Percentiles rank a stretch among this genome's conserved stretches.
Conservation (phyloP, 106 monocot species). For the Phalaenopsis aphrodite region DNA sequence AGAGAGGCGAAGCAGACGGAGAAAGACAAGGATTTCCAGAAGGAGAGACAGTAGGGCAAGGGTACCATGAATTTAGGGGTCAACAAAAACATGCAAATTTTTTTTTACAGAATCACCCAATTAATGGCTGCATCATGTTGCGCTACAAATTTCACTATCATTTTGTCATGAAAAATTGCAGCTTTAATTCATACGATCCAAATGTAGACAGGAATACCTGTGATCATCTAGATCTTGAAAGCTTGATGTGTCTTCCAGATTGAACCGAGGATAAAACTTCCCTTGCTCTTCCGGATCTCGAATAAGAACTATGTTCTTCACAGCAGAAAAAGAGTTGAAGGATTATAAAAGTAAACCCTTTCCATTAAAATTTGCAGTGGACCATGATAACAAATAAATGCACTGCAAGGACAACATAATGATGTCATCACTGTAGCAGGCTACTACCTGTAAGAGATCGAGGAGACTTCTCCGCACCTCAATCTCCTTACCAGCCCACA, state of each 20-base stretch:
- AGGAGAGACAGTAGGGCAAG: too few species aligned
- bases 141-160: too few species aligned
- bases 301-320: slow-evolving; percentile 92
- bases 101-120: too few species aligned
- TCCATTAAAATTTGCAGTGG: background rate
- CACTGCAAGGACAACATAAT: background rate
- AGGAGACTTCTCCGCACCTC: slow-evolving; percentile 55
- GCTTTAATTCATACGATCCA: too few species aligned
- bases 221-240: slow-evolving; percentile 83
- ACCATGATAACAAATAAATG: background rate
- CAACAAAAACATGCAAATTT: too few species aligned
- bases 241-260: slow-evolving; percentile 81
- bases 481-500: slow-evolving; percentile 61
- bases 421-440: background rate
- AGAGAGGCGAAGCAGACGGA: too few species aligned
- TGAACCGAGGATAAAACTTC: slow-evolving; percentile 93
- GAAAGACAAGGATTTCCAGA: too few species aligned
- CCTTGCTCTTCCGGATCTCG: slow-evolving; percentile 72
- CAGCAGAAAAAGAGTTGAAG: background rate
- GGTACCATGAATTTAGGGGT: too few species aligned
- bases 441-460: slow-evolving; percentile 69
- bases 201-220: slow-evolving; percentile 26
- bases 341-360: background rate
- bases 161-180: too few species aligned
- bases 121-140: too few species aligned